These are phyloP conservation scores for Bjerkandera adusta DNA, from an alignment of 1,284 basidiomycete genomes.

Conservation along the genomic window DNA sequence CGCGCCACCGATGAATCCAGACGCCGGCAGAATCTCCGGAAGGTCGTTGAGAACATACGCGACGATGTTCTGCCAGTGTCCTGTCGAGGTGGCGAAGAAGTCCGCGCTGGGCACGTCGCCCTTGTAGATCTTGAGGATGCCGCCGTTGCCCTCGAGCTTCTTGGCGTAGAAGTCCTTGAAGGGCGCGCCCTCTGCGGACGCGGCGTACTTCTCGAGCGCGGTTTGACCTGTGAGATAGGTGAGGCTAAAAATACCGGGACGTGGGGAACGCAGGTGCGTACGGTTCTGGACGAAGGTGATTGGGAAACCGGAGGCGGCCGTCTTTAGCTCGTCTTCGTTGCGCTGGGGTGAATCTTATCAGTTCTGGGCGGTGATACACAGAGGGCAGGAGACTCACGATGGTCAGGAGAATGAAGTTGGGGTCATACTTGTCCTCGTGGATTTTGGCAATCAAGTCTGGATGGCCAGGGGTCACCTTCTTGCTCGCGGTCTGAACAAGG, in stretches of 20 bases:
- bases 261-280: conserved; percentile 18
- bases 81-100: conserved; percentile 40
- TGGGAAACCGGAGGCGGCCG: conserved; percentile 38
- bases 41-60: conserved; percentile 41
- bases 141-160: conserved; percentile 48
- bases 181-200: conserved; percentile 39
- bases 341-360: conserved; percentile 31
- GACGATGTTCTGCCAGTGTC: conserved; percentile 39
- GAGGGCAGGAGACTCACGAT: conserved; percentile 34
- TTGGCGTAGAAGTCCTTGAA: conserved; percentile 52
- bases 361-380: neutral
- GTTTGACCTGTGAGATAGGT: conserved; percentile 33
- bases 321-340: conserved; percentile 49
- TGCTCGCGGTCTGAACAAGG: conserved; percentile 44
- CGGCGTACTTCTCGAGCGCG: conserved; percentile 40
- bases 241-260: neutral
- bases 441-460: conserved; percentile 41
- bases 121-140: conserved; percentile 43
- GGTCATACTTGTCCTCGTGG: conserved; percentile 56
- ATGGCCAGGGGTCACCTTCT: conserved; percentile 34
- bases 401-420: conserved; percentile 52
- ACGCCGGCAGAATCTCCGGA: conserved; percentile 38
- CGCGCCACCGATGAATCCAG: conserved; percentile 47
- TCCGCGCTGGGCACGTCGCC: conserved; percentile 37
- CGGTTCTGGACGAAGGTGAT: conserved; percentile 43